Evolutionary conservation across 768 basidiomycete species (phyloP).

Genomic region (Leucocoprinus birnbaumii): DNA sequence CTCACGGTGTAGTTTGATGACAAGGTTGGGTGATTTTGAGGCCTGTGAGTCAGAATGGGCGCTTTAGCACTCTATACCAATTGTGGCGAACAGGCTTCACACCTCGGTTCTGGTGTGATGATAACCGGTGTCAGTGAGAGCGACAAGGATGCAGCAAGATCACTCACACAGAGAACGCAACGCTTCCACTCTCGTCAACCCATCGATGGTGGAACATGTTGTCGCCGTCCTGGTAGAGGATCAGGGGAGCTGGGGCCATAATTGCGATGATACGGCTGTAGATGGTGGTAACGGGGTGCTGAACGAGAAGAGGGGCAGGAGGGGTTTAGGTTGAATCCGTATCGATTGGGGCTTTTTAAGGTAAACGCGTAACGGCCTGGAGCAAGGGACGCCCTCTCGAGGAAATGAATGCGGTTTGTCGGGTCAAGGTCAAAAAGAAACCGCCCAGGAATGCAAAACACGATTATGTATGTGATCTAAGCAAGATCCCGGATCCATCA

Average conservation of each 20-base stretch:
- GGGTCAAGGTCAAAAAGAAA: conserved; percentile 12
- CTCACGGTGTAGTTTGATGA: conserved; percentile 45
- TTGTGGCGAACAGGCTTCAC: not conserved
- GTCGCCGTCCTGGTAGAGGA: conserved; percentile 9
- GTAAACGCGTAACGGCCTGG: conserved; percentile 6
- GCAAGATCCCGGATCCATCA: conserved; percentile 14
- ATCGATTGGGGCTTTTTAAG: conserved; percentile 6
- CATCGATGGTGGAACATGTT: conserved; percentile 10
- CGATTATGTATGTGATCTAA: conserved; percentile 12
- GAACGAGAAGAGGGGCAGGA: not conserved
- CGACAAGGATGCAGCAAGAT: not conserved
- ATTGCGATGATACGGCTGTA: conserved; percentile 11
- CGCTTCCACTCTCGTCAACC: not conserved
- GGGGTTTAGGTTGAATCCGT: not conserved
- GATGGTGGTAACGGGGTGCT: not conserved
- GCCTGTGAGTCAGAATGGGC: not conserved
- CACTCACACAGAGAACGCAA: conserved; percentile 11
- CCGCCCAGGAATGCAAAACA: conserved; percentile 9
- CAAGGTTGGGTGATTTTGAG: conserved; percentile 13
- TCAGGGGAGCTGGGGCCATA: conserved; percentile 5
- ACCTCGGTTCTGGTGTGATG: conserved; percentile 8
- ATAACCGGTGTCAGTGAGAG: not conserved
- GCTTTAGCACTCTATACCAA: not conserved
- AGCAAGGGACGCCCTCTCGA: conserved; percentile 3
- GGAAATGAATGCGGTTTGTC: conserved; percentile 7